Conservation (phyloP, 2,329 filamentous ascomycete genomes). For the Sporothrix globosa region DNA sequence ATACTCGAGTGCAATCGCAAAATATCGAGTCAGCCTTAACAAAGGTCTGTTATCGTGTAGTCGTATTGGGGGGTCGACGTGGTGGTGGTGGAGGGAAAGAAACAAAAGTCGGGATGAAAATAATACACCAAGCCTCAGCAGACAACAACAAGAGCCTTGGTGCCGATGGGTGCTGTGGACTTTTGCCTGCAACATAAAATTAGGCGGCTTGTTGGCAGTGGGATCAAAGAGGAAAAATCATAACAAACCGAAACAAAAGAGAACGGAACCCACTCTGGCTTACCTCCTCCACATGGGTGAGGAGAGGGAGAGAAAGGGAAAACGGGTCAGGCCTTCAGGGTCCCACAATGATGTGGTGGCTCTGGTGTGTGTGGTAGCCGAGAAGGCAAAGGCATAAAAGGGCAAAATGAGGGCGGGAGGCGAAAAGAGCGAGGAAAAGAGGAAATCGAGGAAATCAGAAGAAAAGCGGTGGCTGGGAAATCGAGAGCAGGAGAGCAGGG, state of each 20-base stretch:
- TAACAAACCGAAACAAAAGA: slow-evolving; percentile 25
- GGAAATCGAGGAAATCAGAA: background rate
- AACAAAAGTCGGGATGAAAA: slow-evolving; percentile 5
- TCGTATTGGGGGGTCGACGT: background rate
- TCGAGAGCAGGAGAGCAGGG: background rate
- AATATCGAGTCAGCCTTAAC: slow-evolving; percentile 9
- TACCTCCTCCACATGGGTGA: slow-evolving; percentile 11
- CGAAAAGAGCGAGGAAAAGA: background rate
- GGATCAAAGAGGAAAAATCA: slow-evolving; percentile 30
- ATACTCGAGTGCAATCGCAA: background rate
- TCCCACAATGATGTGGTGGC: slow-evolving; percentile 3
- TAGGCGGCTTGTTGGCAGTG: slow-evolving; percentile 20
- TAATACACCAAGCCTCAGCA: background rate
- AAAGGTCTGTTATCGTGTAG: slow-evolving; percentile 10
- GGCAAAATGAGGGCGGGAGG: background rate
- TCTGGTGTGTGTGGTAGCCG: background rate
- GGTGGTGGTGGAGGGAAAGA: background rate
- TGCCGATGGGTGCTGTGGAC: background rate
- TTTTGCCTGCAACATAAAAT: slow-evolving; percentile 10
- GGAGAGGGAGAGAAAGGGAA: background rate
- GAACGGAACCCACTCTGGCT: background rate
- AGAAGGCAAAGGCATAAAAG: background rate
- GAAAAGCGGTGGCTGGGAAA: slow-evolving; percentile 34
- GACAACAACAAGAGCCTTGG: background rate
- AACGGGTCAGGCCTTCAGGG: slow-evolving; percentile 18